A percentile compares a stretch with the other conserved stretches of the same genome.
Evolutionary conservation across 2,329 filamentous ascomycete species (phyloP).

Genomic region (Ceratocystis smalleyi): DNA sequence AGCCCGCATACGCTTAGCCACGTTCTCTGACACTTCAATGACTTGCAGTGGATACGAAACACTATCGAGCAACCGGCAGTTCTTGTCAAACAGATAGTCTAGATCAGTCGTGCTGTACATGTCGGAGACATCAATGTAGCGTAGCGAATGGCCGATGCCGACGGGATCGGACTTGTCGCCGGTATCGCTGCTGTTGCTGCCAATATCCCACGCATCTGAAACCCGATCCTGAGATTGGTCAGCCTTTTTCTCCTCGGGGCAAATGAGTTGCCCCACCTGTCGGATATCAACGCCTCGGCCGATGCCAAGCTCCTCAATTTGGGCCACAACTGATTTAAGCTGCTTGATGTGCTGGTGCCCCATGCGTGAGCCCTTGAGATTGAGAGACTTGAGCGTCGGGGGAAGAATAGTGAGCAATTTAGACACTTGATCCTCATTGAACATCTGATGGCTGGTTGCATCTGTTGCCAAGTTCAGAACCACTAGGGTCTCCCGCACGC

Average conservation of each 20-base stretch:
- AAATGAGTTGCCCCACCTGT: conserved; percentile 52
- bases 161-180: conserved; percentile 27
- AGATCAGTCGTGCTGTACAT: conserved; percentile 28
- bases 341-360: conserved; percentile 46
- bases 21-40: conserved; percentile 56
- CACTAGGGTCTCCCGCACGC: conserved; percentile 46
- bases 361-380: conserved; percentile 60
- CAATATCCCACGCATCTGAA: conserved; percentile 18
- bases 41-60: conserved; percentile 57
- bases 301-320: conserved; percentile 53
- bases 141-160: conserved; percentile 39
- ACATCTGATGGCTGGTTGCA: conserved; percentile 53
- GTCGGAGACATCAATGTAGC: conserved; percentile 64
- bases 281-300: conserved; percentile 50
- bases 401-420: conserved; percentile 52
- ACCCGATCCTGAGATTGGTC: conserved; percentile 65
- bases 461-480: conserved; percentile 63
- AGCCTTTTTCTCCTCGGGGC: conserved; percentile 43
- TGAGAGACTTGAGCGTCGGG: conserved; percentile 52
- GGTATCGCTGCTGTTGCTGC: conserved; percentile 21
- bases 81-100: conserved; percentile 35
- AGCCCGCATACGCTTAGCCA: conserved; percentile 49
- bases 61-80: conserved; percentile 40
- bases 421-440: conserved; percentile 50
- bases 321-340: conserved; percentile 25